These are phyloP conservation scores for Apiospora pterosperma DNA, from an alignment of 2,329 filamentous ascomycete genomes.

Conservation along the genomic window DNA sequence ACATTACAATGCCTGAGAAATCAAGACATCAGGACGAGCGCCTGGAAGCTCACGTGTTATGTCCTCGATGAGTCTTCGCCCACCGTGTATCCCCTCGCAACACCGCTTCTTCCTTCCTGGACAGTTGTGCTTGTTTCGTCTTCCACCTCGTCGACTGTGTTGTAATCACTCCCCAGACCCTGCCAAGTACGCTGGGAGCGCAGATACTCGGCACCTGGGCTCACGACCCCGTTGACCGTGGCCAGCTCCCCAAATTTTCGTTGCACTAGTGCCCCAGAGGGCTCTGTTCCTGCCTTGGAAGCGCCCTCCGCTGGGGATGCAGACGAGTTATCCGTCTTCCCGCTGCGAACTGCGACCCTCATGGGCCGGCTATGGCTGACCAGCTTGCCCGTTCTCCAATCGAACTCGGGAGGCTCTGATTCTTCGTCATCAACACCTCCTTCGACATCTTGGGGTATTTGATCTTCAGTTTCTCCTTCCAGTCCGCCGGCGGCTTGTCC, in stretches of 20 bases:
- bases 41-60: neutral
- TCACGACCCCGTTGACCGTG: slow-evolving; percentile 80
- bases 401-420: slow-evolving; percentile 84
- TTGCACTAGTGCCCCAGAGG: slow-evolving; percentile 56
- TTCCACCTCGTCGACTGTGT: slow-evolving; percentile 54
- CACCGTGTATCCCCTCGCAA: slow-evolving; percentile 84
- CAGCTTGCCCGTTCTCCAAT: slow-evolving; percentile 83
- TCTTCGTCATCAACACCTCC: slow-evolving; percentile 59
- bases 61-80: slow-evolving; percentile 45
- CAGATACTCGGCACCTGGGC: slow-evolving; percentile 86
- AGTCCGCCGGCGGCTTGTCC: neutral
- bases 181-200: slow-evolving; percentile 84
- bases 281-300: slow-evolving; percentile 19
- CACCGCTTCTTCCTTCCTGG: slow-evolving; percentile 81
- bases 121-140: slow-evolving; percentile 62
- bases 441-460: slow-evolving; percentile 26
- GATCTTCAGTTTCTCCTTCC: neutral
- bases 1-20: accelerated
- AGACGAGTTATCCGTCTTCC: slow-evolving; percentile 13
- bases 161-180: slow-evolving; percentile 84
- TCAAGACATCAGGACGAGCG: no score
- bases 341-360: slow-evolving; percentile 40
- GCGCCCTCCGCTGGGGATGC: slow-evolving; percentile 13
- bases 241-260: slow-evolving; percentile 65
- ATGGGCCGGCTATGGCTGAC: slow-evolving; percentile 77